These are phyloP conservation scores for Cyamopsis tetragonoloba DNA, from an alignment of 306 rosid species.

Conservation along the genomic window DNA sequence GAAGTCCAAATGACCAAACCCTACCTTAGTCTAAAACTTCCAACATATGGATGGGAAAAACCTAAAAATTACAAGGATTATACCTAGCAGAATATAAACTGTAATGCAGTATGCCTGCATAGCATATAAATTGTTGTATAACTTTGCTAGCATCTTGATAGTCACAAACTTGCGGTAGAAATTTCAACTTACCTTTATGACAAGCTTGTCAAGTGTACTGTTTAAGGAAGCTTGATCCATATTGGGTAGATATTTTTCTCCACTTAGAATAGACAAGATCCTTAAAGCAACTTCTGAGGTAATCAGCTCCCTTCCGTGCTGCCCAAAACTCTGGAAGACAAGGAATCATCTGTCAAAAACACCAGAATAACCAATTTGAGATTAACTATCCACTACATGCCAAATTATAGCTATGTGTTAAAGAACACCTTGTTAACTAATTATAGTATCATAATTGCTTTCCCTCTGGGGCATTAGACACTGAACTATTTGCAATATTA, in stretches of 20 bases:
- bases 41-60: not conserved
- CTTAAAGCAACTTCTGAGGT: conserved; percentile 85
- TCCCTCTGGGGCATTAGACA: not conserved
- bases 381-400: conserved; percentile 54
- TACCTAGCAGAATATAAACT: not conserved
- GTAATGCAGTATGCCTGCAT: not conserved
- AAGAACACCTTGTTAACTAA: conserved; percentile 2
- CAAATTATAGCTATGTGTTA: conserved; percentile 23
- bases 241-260: conserved; percentile 61
- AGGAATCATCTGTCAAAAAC: conserved; percentile 99
- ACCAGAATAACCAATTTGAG: conserved; percentile 89
- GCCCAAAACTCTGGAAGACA: conserved; percentile 99
- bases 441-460: not conserved
- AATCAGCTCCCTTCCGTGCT: conserved; percentile 98
- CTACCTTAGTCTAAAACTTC: not conserved
- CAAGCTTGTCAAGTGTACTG: conserved; percentile 65
- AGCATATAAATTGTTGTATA: not conserved
- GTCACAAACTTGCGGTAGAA: not conserved
- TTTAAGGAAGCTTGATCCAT: conserved; percentile 56
- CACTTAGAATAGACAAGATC: conserved; percentile 74
- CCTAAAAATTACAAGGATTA: not conserved
- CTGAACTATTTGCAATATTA: conserved; percentile 6
- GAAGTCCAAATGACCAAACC: no score
- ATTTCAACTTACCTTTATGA: conserved; percentile 64
- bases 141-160: conserved; percentile 2